Evolutionary conservation across 1,284 basidiomycete species (phyloP).

Genomic region (Tilletia setariae): DNA sequence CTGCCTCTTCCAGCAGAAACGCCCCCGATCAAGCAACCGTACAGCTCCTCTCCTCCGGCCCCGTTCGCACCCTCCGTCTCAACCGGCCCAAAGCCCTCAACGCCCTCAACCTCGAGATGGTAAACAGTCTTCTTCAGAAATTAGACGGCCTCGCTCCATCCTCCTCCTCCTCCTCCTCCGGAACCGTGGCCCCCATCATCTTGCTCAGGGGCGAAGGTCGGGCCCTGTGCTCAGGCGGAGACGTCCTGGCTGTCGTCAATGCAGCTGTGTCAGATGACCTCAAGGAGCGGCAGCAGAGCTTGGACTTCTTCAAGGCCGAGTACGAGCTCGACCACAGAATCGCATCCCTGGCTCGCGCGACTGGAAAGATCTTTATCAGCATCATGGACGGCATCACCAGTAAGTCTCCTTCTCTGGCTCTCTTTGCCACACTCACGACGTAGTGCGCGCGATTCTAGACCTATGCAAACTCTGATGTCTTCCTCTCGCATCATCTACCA

Average conservation of each 20-base stretch:
- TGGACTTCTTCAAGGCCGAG: constrained; percentile 88
- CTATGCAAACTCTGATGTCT: not conserved
- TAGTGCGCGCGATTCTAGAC: not conserved
- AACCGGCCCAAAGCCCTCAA: constrained; percentile 83
- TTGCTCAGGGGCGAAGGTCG: constrained; percentile 62
- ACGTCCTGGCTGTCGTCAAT: constrained; percentile 66
- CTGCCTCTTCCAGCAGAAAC: not conserved
- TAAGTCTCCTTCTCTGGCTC: constrained; percentile 60
- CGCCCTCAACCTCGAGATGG: constrained; percentile 79
- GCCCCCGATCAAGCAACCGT: not conserved
- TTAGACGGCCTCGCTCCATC: constrained; percentile 61
- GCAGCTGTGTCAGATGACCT: constrained; percentile 33
- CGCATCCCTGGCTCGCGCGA: constrained; percentile 58
- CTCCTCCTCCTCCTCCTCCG: constrained; percentile 9
- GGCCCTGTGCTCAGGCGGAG: constrained; percentile 92
- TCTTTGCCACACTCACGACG: too few species aligned
- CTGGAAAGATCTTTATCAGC: constrained; percentile 73
- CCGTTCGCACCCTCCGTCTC: constrained; percentile 66
- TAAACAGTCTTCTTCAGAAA: constrained; percentile 68
- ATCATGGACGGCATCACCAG: constrained; percentile 88
- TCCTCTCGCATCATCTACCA: constrained; percentile 13
- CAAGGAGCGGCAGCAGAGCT: constrained; percentile 60
- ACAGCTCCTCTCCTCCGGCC: constrained; percentile 9
- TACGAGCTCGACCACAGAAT: constrained; percentile 86
- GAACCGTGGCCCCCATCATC: constrained; percentile 37